Conservation (phyloP, 306 rosid species). For the Prunus salicina region DNA sequence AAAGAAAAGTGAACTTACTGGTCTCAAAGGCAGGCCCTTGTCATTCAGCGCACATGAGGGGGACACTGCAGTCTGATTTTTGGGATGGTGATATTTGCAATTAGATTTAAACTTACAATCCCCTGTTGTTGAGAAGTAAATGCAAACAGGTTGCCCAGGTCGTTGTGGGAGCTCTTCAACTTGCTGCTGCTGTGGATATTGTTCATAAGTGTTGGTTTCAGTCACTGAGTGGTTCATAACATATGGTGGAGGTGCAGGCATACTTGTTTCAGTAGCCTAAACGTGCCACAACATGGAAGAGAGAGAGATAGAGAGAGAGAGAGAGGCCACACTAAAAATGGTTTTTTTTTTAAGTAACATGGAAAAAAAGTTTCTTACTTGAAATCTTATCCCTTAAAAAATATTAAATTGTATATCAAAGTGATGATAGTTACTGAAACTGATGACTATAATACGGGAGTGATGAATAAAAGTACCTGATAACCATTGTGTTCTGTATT, state of each 20-base stretch:
- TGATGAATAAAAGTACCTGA: conserved; percentile 50
- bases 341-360: too few relatives aligned
- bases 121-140: conserved; percentile 73
- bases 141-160: conserved; percentile 94
- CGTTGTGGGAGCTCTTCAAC: conserved; percentile 73
- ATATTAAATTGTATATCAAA: background rate
- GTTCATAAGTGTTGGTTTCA: conserved; percentile 53
- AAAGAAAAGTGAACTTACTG: conserved; percentile 16
- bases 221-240: conserved; percentile 48
- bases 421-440: background rate
- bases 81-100: conserved; percentile 94
- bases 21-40: conserved; percentile 93
- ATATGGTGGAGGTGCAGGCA: conserved; percentile 53
- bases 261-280: conserved; percentile 62
- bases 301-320: background rate
- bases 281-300: conserved; percentile 13
- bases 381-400: background rate
- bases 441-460: background rate
- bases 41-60: conserved; percentile 64
- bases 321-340: background rate
- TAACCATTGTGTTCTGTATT: conserved; percentile 73
- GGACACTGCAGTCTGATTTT: conserved; percentile 41
- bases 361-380: background rate
- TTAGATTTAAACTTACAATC: conserved; percentile 74
- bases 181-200: conserved; percentile 44